Evolutionary conservation across 2,329 filamentous ascomycete species (phyloP).

Genomic region (Paecilomyces variotii): DNA sequence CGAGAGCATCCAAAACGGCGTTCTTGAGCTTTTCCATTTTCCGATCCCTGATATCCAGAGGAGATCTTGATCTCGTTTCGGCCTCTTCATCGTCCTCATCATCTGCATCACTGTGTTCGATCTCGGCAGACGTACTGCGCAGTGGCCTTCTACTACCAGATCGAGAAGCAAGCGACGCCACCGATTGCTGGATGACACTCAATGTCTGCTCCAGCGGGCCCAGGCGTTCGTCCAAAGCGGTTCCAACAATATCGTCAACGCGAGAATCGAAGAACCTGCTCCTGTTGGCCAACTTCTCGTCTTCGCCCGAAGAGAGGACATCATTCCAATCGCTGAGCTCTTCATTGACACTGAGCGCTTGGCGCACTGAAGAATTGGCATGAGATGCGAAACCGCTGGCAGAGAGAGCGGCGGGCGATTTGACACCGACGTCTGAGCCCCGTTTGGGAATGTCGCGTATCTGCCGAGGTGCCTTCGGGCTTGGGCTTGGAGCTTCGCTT

Average conservation of each 20-base stretch:
- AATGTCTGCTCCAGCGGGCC: constrained; percentile 75
- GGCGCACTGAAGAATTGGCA: constrained; percentile 49
- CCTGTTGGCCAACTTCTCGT: constrained; percentile 71
- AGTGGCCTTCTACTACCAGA: constrained; percentile 52
- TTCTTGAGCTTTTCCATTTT: constrained; percentile 72
- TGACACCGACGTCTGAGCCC: constrained; percentile 28
- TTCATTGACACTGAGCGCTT: constrained; percentile 53
- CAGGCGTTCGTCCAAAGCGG: constrained; percentile 66
- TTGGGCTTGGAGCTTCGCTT: constrained; percentile 67
- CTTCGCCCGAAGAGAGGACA: constrained; percentile 71
- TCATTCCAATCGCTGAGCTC: constrained; percentile 89
- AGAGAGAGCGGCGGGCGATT: constrained; percentile 46
- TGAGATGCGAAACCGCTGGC: constrained; percentile 54
- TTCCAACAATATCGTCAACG: constrained; percentile 78
- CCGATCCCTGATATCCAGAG: constrained; percentile 58
- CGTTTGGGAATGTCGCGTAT: constrained; percentile 38
- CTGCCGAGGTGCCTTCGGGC: constrained; percentile 49
- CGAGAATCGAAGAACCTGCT: constrained; percentile 85
- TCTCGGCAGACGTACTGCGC: constrained; percentile 62
- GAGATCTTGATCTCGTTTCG: constrained; percentile 64
- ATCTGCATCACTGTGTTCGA: constrained; percentile 77
- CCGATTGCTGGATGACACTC: constrained; percentile 62
- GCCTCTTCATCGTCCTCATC: constrained; percentile 58
- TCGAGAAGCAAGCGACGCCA: constrained; percentile 51
- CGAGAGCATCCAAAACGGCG: constrained; percentile 59